Evolutionary conservation across 2,329 filamentous ascomycete genomes (phyloP), one percentile per base, ranked within the genome.

Genomic region (Pseudomassariella vexata): DNA sequence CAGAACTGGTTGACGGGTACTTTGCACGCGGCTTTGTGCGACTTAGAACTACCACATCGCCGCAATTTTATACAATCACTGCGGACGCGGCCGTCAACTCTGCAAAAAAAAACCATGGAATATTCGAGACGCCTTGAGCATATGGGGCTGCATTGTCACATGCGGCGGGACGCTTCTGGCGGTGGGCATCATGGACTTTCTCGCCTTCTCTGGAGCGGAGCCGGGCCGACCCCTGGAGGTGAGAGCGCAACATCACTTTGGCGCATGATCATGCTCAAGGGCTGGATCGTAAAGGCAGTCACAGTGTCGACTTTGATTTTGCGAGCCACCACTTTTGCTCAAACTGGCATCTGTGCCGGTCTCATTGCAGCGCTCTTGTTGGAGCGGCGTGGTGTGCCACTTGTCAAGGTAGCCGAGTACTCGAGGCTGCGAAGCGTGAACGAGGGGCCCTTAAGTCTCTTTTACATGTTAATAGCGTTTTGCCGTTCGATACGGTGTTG

Each of bases 151-250:
- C n/a, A n/a, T n/a, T n/a, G n/a, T n/a, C n/a, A n/a, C n/a, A n/a
- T n/a, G n/a, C n/a, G n/a, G n/a, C n/a, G n/a, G n/a, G n/a, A n/a
- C n/a, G n/a, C n/a, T n/a, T n/a, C n/a, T n/a, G n/a, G n/a, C 21
- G 6, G 15, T 32, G 6, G 30, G 6, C 11, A 16, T 18, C 6
- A 24, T 32, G 5, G 30, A 14, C 10, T 25, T 32, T 11, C 22
- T 32, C 3, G 15, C 25, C 3, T 32, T 32, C 21, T 32, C 3
- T 32, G 30, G 30, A 32, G 21, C 11, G 30, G 20, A 14, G 25
- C n/a, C n/a, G n/a, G n/a, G n/a, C n/a, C n/a, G n/a, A n/a, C n/a
- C n/a, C n/a, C n/a, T 24, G 15, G 25, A 16, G 30, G 20, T 5
- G 4, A 24, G 25, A 18, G 21, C 19, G 20, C 30, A 9, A 4